These are phyloP conservation scores for Trichoderma sp. DNA, from an alignment of 2,329 filamentous ascomycete species.

Conservation along the genomic window DNA sequence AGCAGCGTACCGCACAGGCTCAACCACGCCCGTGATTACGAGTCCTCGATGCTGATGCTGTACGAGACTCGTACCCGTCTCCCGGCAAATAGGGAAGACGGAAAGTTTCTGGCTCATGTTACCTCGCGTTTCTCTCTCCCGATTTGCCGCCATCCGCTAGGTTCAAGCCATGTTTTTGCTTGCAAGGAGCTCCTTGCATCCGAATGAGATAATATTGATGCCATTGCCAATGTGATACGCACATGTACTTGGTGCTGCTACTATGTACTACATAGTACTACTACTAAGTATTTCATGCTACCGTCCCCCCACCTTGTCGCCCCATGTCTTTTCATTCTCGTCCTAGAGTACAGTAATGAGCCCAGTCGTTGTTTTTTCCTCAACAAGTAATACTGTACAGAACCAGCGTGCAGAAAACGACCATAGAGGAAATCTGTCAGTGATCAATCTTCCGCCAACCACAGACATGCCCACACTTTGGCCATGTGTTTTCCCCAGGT, in stretches of 20 bases:
- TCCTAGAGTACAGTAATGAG: not conserved
- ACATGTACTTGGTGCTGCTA: not conserved
- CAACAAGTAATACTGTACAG: not conserved
- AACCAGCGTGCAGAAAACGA: not conserved
- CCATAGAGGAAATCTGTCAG: not conserved
- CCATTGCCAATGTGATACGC: not conserved
- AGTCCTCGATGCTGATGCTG: not conserved
- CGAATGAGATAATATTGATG: not conserved
- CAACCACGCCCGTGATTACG: not conserved
- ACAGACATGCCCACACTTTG: not conserved
- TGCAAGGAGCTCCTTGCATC: constrained; percentile 6
- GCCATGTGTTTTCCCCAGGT: not conserved
- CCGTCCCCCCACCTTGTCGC: not conserved
- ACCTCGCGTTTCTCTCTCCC: not conserved
- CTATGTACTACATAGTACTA: not conserved
- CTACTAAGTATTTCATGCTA: not conserved
- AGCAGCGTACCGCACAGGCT: not conserved
- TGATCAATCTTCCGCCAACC: not conserved
- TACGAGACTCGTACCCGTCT: not conserved
- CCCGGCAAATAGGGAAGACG: not conserved
- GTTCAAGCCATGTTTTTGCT: not conserved
- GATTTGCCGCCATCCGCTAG: not conserved
- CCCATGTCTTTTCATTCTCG: not conserved
- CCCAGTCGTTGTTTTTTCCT: not conserved
- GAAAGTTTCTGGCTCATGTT: not conserved